Evolutionary conservation across 2,329 filamentous ascomycete genomes (phyloP), one percentile per base, ranked within the genome.

Genomic region (Microdochium bolleyi): DNA sequence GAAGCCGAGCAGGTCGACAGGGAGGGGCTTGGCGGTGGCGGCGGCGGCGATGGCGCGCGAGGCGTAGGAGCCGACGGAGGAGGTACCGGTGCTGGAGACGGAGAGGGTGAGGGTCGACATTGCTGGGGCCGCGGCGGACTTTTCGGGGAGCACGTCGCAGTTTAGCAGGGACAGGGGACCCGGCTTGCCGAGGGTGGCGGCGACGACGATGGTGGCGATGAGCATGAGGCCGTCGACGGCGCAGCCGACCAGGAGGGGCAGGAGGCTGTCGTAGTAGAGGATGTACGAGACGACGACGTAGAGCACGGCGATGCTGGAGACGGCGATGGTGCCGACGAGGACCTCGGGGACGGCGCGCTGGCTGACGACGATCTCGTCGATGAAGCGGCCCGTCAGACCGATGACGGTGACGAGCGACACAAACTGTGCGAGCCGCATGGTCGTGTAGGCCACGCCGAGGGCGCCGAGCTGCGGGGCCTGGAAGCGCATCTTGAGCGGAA

Each of bases 281-380:
- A 95, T 90, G 72, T 87, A 87, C 19, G 87, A 86, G 61, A 95
- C 85, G 61, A 80, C 79, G 58, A 85, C 82, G 76, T 96, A 96
- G 55, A 96, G 79, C 4, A 85, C 80, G 10, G 88, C 85, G 54
- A 94, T 83, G 70, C 82, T 88, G 27, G 88, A 83, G 59, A 95
- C 82, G 55, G 82, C 82, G 57, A 96, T 77, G 2, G 89, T 90
- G 27, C 84, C 89, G 27, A 95, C 80, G 22, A 96, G 76, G 49
- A 91, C 83, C 51, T 81, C 74, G 0, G 90, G 88, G 0, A 87
- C 83, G 27, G 80, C 76, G 52, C 85, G 79, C 57, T 84, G 78
- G 22, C 76, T 79, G 46, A 76, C 73, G 48, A 89, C 82, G 66
- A 95, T 90, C 60, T 88, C 79, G 24, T 84, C 78, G 62, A 95